Evolutionary conservation across 2,329 filamentous ascomycete species (phyloP).

Genomic region (Neofusicoccum cordaticola): DNA sequence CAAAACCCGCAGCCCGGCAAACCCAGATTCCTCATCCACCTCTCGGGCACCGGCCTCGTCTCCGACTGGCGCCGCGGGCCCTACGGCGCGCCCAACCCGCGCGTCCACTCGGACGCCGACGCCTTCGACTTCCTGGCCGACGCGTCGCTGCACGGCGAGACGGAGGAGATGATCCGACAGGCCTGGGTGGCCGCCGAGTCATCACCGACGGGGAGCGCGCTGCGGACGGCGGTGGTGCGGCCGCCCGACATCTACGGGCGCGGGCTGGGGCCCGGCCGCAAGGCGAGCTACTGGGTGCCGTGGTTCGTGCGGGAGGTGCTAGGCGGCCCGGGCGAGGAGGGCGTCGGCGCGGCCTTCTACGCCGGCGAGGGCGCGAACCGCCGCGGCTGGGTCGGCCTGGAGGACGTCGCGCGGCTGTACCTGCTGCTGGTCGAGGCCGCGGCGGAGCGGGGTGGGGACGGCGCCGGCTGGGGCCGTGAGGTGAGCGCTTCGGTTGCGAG

Average conservation of each 20-base stretch:
- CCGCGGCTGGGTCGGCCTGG: constrained; percentile 57
- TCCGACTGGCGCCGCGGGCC: constrained; percentile 21
- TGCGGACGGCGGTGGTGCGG: constrained; percentile 52
- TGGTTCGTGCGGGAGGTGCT: constrained; percentile 49
- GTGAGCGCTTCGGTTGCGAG: neutral
- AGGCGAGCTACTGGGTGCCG: constrained; percentile 53
- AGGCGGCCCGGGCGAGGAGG: constrained; percentile 27
- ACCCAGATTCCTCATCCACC: constrained; percentile 53
- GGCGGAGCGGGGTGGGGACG: constrained; percentile 21
- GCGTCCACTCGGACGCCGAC: constrained; percentile 58
- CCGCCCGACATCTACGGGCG: constrained; percentile 63
- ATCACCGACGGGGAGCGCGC: neutral
- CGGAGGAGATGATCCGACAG: constrained; percentile 65
- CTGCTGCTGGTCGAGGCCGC: constrained; percentile 57
- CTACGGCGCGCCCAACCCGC: constrained; percentile 47
- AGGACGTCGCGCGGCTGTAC: constrained; percentile 59
- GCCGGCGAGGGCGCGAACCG: constrained; percentile 56
- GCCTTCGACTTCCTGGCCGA: constrained; percentile 55
- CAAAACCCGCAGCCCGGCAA: neutral
- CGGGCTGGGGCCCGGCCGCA: constrained; percentile 57
- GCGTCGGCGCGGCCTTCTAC: constrained; percentile 43
- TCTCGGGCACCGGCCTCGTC: constrained; percentile 55
- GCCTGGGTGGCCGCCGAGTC: constrained; percentile 23
- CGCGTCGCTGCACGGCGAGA: constrained; percentile 59
- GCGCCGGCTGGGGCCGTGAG: constrained; percentile 2